Conservation (phyloP, 2,329 filamentous ascomycete species). For the Aureobasidium sp. region DNA sequence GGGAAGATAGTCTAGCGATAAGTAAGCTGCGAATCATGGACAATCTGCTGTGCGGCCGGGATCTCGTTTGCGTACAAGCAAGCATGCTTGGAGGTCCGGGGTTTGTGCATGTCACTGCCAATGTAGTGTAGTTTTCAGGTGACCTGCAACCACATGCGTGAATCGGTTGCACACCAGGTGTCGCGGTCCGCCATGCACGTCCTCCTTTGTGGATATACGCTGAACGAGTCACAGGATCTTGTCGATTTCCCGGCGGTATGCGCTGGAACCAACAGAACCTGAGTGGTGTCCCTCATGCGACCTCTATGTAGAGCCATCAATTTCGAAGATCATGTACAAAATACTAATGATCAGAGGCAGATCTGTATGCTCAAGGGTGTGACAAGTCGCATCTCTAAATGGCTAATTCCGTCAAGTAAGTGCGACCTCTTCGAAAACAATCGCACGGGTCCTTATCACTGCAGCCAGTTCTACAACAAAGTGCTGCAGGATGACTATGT, state of each 20-base stretch:
- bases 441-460: slow-evolving; percentile 42
- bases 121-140: slow-evolving; percentile 6
- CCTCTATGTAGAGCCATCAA: not conserved
- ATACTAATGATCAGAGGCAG: not conserved
- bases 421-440: slow-evolving; percentile 41
- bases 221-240: not conserved
- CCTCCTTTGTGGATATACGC: not conserved
- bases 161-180: not conserved
- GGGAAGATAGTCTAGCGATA: not conserved
- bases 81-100: not conserved
- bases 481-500: slow-evolving; percentile 45
- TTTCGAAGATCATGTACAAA: not conserved
- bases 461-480: slow-evolving; percentile 45
- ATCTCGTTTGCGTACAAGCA: slow-evolving; percentile 7
- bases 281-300: not conserved
- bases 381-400: not conserved
- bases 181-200: slow-evolving; percentile 2
- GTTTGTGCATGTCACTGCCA: slow-evolving; percentile 8
- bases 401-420: slow-evolving; percentile 23
- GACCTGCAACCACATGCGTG: not conserved
- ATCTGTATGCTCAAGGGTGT: not conserved
- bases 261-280: not conserved
- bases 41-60: slow-evolving; percentile 6
- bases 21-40: slow-evolving; percentile 5
- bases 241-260: not conserved